These are phyloP conservation scores for Bauhinia variegata DNA, from an alignment of 306 rosid species.

Conservation along the genomic window DNA sequence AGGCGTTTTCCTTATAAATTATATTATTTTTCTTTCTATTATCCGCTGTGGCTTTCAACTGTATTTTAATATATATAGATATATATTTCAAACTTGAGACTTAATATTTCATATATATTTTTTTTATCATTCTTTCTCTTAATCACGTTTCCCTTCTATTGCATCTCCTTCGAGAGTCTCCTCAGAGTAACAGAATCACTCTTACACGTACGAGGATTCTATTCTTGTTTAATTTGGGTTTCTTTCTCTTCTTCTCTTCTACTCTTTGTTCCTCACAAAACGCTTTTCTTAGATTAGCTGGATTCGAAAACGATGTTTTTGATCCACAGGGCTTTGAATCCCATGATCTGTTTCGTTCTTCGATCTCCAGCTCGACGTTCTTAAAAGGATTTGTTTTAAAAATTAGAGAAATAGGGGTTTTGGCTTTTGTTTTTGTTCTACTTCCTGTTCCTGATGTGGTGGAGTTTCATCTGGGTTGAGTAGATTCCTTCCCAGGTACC, in stretches of 20 bases:
- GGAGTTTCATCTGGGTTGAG: constrained; percentile 26
- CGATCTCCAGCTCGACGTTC: constrained; percentile 22
- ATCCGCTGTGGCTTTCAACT: not conserved
- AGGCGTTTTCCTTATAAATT: constrained; percentile 16
- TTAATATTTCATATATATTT: too few relatives aligned
- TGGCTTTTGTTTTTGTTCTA: constrained; percentile 43
- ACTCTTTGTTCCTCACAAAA: not conserved
- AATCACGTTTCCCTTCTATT: constrained; percentile 8
- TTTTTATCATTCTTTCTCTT: not conserved
- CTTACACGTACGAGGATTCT: not conserved
- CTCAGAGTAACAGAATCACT: not conserved
- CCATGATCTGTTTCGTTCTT: constrained; percentile 21
- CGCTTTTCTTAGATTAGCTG: not conserved
- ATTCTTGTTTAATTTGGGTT: not conserved
- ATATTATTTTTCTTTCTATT: not conserved
- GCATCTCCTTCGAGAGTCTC: not conserved
- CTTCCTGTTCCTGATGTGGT: too few relatives aligned
- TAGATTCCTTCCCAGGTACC: constrained; percentile 54
- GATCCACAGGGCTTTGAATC: too few relatives aligned
- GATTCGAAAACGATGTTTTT: too few relatives aligned
- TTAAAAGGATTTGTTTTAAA: too few relatives aligned
- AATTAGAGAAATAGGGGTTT: constrained; percentile 16
- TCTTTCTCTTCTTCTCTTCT: not conserved
- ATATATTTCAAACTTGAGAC: not conserved
- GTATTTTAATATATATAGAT: not conserved